A percentile compares a stretch with the other conserved stretches of the same genome.
phyloP scores from a whole-genome alignment of 1,284 basidiomycete species.

The Ustilago crameri region DNA sequence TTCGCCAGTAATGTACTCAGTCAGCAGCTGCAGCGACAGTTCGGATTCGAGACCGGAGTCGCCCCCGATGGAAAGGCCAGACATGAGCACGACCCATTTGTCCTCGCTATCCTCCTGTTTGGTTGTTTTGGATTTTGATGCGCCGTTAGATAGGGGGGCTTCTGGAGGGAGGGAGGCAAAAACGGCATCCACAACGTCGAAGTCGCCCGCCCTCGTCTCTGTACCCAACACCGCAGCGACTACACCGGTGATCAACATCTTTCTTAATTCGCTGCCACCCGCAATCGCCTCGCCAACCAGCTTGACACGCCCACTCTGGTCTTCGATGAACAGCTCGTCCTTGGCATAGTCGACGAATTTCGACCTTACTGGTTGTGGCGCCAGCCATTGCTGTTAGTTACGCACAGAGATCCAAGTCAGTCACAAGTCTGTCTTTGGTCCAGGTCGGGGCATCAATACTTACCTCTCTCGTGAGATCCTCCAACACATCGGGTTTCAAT shows the following conservation, averaged over 20 bases:
- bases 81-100: constrained; percentile 62
- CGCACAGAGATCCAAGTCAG: background rate
- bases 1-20: constrained; percentile 88
- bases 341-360: constrained; percentile 74
- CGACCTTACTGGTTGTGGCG: constrained; percentile 74
- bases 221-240: constrained; percentile 89
- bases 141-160: background rate
- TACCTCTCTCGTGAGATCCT: constrained; percentile 92
- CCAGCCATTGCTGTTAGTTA: constrained; percentile 82
- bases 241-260: constrained; percentile 70
- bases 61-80: constrained; percentile 71
- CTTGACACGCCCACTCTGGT: constrained; percentile 90
- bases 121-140: constrained; percentile 1
- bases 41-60: constrained; percentile 56
- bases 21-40: constrained; percentile 52
- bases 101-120: constrained; percentile 9
- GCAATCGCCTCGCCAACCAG: constrained; percentile 78
- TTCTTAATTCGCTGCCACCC: constrained; percentile 34
- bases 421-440: background rate
- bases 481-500: constrained; percentile 94
- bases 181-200: constrained; percentile 91
- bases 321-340: constrained; percentile 89
- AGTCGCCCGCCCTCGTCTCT: constrained; percentile 88
- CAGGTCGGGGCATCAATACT: constrained; percentile 3
- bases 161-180: constrained; percentile 74